Percentiles rank a stretch among this genome's conserved stretches.
Evolutionary conservation across 495 filamentous ascomycete species (phyloP).

Genomic region (Xylaria telfairii): DNA sequence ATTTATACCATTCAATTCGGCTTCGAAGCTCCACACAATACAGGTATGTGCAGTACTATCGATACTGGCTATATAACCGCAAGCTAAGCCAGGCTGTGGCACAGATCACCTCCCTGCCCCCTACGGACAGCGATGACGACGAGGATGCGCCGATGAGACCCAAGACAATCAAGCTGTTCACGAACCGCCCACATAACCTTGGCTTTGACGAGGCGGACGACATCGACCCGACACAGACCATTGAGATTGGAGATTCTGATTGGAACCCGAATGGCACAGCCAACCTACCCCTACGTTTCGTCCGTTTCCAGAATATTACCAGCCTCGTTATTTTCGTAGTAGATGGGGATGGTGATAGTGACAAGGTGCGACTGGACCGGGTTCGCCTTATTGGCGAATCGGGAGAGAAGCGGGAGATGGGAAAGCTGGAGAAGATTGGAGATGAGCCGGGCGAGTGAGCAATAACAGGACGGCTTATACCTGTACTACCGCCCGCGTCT

Average conservation of each 20-base stretch:
- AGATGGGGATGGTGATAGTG: conserved; percentile 82
- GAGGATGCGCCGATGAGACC: conserved; percentile 84
- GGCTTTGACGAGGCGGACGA: conserved; percentile 97
- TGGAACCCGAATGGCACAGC: conserved; percentile 94
- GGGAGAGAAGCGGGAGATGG: conserved; percentile 91
- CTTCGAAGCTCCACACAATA: conserved; percentile 87
- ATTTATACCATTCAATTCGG: conserved; percentile 87
- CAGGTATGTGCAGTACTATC: conserved; percentile 47
- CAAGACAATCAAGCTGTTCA: conserved; percentile 82
- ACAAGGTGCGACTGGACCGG: conserved; percentile 87
- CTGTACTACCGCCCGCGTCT: conserved; percentile 23
- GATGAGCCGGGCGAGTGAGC: conserved; percentile 71
- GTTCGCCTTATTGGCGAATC: conserved; percentile 86
- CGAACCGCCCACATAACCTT: conserved; percentile 84
- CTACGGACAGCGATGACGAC: conserved; percentile 54
- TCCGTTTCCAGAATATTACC: conserved; percentile 94
- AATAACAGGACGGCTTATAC: conserved; percentile 16
- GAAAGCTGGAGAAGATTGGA: conserved; percentile 94
- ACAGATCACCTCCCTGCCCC: conserved; percentile 83
- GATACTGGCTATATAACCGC: conserved; percentile 17
- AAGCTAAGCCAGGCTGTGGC: conserved; percentile 23
- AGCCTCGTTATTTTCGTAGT: conserved; percentile 88
- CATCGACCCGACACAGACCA: conserved; percentile 74
- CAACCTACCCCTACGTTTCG: conserved; percentile 82
- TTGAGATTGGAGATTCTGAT: conserved; percentile 73